Evolutionary conservation across 176 grass and related monocot genomes (phyloP).

Genomic region (Dactylis glomerata): DNA sequence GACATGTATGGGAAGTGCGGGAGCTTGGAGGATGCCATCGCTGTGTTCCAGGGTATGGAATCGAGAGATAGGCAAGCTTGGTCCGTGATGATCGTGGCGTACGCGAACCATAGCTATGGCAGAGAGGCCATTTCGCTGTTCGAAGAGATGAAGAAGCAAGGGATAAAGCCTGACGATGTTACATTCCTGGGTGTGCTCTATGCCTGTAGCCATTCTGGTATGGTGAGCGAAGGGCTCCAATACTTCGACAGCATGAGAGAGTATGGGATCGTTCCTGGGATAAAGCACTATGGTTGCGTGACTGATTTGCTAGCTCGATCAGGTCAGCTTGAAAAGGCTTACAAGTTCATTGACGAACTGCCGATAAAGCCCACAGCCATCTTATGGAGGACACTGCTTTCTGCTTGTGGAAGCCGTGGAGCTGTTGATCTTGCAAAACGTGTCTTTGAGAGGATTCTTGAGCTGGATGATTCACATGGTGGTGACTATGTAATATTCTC

Average conservation of each 20-base stretch:
- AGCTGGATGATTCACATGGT: slow-evolving; percentile 75
- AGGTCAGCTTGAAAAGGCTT: slow-evolving; percentile 57
- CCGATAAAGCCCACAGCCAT: slow-evolving; percentile 62
- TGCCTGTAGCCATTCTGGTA: slow-evolving; percentile 72
- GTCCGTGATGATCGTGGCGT: slow-evolving; percentile 71
- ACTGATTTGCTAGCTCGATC: slow-evolving; percentile 67
- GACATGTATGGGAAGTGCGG: slow-evolving; percentile 85
- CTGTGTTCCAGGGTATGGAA: slow-evolving; percentile 52
- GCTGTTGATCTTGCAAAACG: slow-evolving; percentile 36
- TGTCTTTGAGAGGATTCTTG: slow-evolving; percentile 69
- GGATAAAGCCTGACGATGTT: slow-evolving; percentile 56
- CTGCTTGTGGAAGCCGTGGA: slow-evolving; percentile 55
- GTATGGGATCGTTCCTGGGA: slow-evolving; percentile 45
- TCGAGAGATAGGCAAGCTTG: slow-evolving; percentile 66
- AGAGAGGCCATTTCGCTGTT: slow-evolving; percentile 51
- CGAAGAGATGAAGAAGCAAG: slow-evolving; percentile 58
- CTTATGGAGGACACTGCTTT: slow-evolving; percentile 68
- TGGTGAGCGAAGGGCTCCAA: slow-evolving; percentile 58
- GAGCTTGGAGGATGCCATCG: slow-evolving; percentile 67
- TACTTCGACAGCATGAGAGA: slow-evolving; percentile 60
- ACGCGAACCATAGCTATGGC: slow-evolving; percentile 53
- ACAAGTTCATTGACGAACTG: slow-evolving; percentile 58
- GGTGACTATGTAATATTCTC: slow-evolving; percentile 76
- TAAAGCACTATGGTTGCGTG: slow-evolving; percentile 77
- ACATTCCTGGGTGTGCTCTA: slow-evolving; percentile 64